Conservation (phyloP, 1,139 yeast species). For the Taphrina flavorubra region DNA sequence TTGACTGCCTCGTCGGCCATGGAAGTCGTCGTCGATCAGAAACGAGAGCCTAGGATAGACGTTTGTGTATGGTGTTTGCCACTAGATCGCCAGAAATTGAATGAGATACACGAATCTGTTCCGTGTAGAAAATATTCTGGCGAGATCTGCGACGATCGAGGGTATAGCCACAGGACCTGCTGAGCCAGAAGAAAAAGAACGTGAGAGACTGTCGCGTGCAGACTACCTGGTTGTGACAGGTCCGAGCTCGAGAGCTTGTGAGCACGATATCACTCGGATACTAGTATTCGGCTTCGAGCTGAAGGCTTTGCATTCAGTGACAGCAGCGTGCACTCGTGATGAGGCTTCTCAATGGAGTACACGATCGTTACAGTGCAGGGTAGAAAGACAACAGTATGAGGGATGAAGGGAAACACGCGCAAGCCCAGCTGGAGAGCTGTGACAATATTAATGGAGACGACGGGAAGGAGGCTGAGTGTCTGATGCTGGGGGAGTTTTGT, state of each 20-base stretch:
- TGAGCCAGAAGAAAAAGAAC: background rate
- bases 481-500: conserved; percentile 3
- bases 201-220: background rate
- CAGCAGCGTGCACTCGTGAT: too few species aligned
- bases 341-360: background rate
- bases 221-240: background rate
- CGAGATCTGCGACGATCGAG: background rate
- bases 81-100: background rate
- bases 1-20: conserved; percentile 23
- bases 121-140: background rate
- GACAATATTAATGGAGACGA: background rate
- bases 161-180: background rate
- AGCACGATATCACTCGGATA: background rate
- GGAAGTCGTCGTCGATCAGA: background rate
- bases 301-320: too few species aligned
- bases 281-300: too few species aligned
- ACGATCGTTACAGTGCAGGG: background rate
- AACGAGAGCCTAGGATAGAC: too few species aligned
- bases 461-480: conserved; percentile 8
- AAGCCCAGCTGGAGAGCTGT: background rate
- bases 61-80: background rate
- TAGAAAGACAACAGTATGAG: too few species aligned
- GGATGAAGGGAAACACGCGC: conserved; percentile 5
- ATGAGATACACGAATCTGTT: too few species aligned
- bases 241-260: background rate